Percentiles rank a stretch among this genome's conserved stretches.
phyloP scores from a whole-genome alignment of 331 rosid species.

The Saraca asoca region DNA sequence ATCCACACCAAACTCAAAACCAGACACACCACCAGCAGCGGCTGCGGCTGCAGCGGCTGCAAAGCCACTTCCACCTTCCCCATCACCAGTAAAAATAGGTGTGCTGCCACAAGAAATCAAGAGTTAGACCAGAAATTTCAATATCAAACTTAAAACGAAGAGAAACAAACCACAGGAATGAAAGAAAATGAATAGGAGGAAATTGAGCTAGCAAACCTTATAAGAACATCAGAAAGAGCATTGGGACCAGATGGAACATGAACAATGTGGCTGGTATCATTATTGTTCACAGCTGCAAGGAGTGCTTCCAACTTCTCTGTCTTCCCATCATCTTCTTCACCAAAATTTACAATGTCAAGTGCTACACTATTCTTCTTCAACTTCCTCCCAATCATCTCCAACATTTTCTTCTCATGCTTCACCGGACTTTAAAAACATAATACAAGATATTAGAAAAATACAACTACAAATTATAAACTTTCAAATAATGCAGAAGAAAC shows the following conservation, averaged over 20 bases:
- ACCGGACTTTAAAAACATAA: slow-evolving; percentile 47
- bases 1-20: slow-evolving; percentile 98
- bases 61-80: slow-evolving; percentile 95
- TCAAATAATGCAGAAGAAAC: slow-evolving; percentile 6
- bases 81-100: slow-evolving; percentile 97
- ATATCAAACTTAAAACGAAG: background rate
- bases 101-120: slow-evolving; percentile 54
- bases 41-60: slow-evolving; percentile 94
- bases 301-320: slow-evolving; percentile 87
- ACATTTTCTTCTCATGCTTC: slow-evolving; percentile 77
- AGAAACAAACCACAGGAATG: slow-evolving; percentile 4
- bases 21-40: slow-evolving; percentile 87
- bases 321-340: slow-evolving; percentile 95
- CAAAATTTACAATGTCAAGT: slow-evolving; percentile 90
- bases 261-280: slow-evolving; percentile 83
- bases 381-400: slow-evolving; percentile 89
- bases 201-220: slow-evolving; percentile 60
- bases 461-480: slow-evolving; percentile 18
- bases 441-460: slow-evolving; percentile 9
- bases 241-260: slow-evolving; percentile 86
- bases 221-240: slow-evolving; percentile 89
- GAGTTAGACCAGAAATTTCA: slow-evolving; percentile 13
- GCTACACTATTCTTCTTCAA: slow-evolving; percentile 93
- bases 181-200: slow-evolving; percentile 11
- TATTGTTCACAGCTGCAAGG: slow-evolving; percentile 84